A percentile compares a stretch with the other conserved stretches of the same genome.
These are phyloP conservation scores for Arabidopsis hybrid DNA, from an alignment of 441 rosid genomes.

Conservation along the genomic window DNA sequence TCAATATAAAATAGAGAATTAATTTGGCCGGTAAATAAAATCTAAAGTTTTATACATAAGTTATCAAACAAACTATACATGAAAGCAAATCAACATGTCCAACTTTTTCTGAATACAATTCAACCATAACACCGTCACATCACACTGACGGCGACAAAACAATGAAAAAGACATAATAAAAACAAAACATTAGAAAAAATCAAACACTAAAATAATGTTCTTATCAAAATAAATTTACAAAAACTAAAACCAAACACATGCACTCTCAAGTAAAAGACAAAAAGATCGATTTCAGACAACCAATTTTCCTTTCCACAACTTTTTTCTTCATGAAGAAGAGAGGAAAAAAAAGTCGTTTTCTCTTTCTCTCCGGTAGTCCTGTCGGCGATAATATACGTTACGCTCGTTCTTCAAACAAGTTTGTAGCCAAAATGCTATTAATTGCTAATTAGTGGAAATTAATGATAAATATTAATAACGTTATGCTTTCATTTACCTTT, in stretches of 20 bases:
- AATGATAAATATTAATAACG: not conserved
- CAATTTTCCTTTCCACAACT: not conserved
- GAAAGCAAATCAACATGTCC: too few species aligned
- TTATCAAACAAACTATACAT: too few species aligned
- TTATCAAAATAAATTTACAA: not conserved
- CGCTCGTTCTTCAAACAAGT: not conserved
- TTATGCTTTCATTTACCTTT: not conserved
- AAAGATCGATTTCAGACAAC: constrained; percentile 22
- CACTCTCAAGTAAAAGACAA: constrained; percentile 28
- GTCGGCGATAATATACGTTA: constrained; percentile 42
- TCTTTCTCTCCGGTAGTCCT: constrained; percentile 17
- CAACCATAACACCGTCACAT: not conserved
- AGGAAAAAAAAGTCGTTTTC: not conserved
- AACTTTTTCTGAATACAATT: not conserved
- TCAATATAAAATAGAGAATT: too few species aligned
- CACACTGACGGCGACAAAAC: constrained; percentile 18
- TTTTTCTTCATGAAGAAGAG: not conserved
- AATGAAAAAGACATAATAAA: constrained; percentile 36
- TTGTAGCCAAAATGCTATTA: constrained; percentile 17
- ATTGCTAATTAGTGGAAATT: constrained; percentile 33
- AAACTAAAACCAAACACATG: constrained; percentile 24
- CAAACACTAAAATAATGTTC: not conserved
- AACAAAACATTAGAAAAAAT: constrained; percentile 13
- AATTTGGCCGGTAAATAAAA: too few species aligned
- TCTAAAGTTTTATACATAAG: too few species aligned